These are phyloP conservation scores for Polymyxa betae DNA, from an alignment of 208 protist species.

Conservation along the genomic window DNA sequence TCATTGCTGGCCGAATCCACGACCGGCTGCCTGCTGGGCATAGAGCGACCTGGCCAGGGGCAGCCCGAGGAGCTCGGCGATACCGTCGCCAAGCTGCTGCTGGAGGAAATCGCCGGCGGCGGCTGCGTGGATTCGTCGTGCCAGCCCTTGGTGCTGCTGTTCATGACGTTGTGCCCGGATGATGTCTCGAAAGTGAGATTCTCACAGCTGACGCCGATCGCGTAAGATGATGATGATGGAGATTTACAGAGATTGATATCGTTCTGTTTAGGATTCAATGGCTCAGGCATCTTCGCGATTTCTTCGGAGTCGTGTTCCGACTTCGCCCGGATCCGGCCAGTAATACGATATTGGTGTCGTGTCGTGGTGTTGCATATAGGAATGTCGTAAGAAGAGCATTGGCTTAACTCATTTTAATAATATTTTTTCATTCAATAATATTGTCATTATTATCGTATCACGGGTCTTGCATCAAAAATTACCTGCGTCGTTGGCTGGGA, in stretches of 20 bases:
- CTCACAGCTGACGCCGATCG: constrained; percentile 65
- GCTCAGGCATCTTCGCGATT: constrained; percentile 6
- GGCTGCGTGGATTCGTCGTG: constrained; percentile 70
- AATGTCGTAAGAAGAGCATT: background rate
- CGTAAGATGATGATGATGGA: background rate
- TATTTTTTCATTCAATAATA: too few species aligned
- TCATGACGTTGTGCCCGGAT: constrained; percentile 76
- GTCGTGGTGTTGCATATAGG: background rate
- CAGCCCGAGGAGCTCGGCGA: background rate
- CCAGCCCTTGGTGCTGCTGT: constrained; percentile 72
- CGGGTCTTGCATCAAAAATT: too few species aligned
- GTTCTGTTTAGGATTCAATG: background rate
- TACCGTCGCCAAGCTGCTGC: background rate
- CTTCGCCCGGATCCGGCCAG: background rate
- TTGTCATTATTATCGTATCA: too few species aligned
- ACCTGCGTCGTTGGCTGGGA: too few species aligned
- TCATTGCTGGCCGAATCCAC: constrained; percentile 72
- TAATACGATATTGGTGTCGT: background rate
- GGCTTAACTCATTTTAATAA: background rate
- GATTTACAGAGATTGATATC: background rate
- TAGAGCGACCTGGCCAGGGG: constrained; percentile 62
- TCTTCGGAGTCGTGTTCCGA: constrained; percentile 13
- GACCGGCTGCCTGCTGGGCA: constrained; percentile 71
- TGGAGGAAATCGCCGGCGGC: background rate
- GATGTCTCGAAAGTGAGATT: constrained; percentile 74